Conservation (phyloP, 1,284 basidiomycete genomes). For the Stygiomarasmius scandens region DNA sequence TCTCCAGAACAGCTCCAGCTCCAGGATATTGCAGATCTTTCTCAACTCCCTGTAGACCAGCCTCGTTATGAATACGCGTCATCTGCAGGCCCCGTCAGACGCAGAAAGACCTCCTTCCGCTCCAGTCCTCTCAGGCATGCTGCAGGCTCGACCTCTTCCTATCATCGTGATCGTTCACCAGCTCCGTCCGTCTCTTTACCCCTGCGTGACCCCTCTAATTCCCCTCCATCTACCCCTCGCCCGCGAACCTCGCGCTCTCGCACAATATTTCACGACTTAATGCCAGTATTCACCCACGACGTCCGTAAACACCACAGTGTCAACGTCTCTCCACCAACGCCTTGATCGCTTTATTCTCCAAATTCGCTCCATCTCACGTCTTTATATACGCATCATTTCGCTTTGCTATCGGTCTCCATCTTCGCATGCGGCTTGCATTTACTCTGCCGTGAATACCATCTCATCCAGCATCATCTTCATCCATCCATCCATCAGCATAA, state of each 20-base stretch:
- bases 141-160: conserved; percentile 23
- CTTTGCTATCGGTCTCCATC: conserved; percentile 1
- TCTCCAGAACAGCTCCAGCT: conserved; percentile 38
- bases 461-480: not conserved
- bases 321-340: conserved; percentile 29
- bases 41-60: conserved; percentile 37
- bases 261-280: conserved; percentile 60
- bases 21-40: conserved; percentile 63
- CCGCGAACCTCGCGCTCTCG: conserved; percentile 48
- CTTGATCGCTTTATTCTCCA: conserved; percentile 11
- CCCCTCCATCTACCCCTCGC: conserved; percentile 34
- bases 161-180: conserved; percentile 20
- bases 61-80: not conserved
- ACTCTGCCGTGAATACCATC: conserved; percentile 11
- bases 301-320: conserved; percentile 28
- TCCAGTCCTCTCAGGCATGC: conserved; percentile 43
- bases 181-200: conserved; percentile 17
- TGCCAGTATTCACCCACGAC: conserved; percentile 53
- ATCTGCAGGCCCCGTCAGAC: conserved; percentile 54
- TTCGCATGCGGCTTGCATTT: not conserved
- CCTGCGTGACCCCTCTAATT: conserved; percentile 18
- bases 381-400: conserved; percentile 5
- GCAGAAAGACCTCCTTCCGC: conserved; percentile 53
- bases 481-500: conserved; percentile 8
- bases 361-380: conserved; percentile 10